Conservation (phyloP, 1,284 basidiomycete genomes). For the Cutaneotrichosporon mucoides region DNA sequence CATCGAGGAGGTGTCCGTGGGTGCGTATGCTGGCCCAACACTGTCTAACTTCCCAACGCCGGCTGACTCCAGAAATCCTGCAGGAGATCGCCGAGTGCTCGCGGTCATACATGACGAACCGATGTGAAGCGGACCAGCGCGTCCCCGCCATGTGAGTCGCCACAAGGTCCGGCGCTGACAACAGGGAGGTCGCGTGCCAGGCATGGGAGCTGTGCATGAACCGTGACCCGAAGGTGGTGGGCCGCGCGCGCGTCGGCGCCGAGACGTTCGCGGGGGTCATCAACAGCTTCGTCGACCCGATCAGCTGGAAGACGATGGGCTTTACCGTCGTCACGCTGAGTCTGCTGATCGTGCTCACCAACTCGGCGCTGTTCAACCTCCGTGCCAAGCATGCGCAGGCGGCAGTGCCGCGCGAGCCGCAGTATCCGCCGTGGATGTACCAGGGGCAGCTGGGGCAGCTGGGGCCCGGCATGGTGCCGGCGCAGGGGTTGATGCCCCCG, state of each 20-base stretch:
- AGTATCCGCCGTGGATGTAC: conserved; percentile 5
- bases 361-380: conserved; percentile 62
- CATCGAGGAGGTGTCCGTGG: conserved; percentile 82
- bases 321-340: conserved; percentile 74
- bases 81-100: conserved; percentile 85
- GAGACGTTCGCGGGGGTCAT: conserved; percentile 94
- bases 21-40: conserved; percentile 50
- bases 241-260: conserved; percentile 82
- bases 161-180: background rate
- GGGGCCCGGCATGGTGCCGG: background rate
- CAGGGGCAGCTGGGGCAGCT: background rate
- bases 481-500: background rate
- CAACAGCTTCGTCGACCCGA: conserved; percentile 92
- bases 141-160: conserved; percentile 68
- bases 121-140: conserved; percentile 62
- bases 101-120: conserved; percentile 70
- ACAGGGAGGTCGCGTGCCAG: conserved; percentile 64
- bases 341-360: conserved; percentile 76
- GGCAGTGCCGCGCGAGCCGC: conserved; percentile 7
- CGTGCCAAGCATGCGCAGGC: conserved; percentile 41
- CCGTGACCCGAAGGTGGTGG: conserved; percentile 82
- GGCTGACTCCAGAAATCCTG: conserved; percentile 62
- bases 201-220: conserved; percentile 96
- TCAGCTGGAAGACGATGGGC: conserved; percentile 94
- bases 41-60: conserved; percentile 1